Evolutionary conservation across 441 rosid genomes (phyloP).

Genomic region (Populus hybrid): DNA sequence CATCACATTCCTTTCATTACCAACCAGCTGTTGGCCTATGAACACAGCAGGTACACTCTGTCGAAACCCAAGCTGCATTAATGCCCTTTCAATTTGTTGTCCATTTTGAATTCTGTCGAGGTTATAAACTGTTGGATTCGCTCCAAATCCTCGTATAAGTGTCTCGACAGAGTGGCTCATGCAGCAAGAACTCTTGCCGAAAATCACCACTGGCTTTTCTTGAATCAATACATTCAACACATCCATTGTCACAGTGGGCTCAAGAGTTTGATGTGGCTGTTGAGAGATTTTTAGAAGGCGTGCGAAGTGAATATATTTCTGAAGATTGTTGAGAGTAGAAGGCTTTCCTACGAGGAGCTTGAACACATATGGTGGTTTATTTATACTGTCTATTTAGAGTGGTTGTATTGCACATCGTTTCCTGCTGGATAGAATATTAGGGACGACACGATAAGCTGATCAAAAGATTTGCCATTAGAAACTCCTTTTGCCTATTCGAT

Average conservation of each 20-base stretch:
- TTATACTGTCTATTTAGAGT: slow-evolving; percentile 19
- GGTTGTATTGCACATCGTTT: background rate
- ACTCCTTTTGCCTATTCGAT: slow-evolving; percentile 12
- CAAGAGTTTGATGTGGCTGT: background rate
- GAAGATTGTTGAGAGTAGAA: background rate
- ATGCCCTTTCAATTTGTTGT: slow-evolving; percentile 48
- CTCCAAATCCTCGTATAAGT: slow-evolving; percentile 57
- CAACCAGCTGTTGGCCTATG: slow-evolving; percentile 62
- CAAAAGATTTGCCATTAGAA: background rate
- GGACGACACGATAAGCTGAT: background rate
- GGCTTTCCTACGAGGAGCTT: slow-evolving; percentile 10
- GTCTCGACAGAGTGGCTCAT: slow-evolving; percentile 60
- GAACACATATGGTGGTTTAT: slow-evolving; percentile 8
- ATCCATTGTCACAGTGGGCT: slow-evolving; percentile 20
- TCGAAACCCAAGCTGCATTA: slow-evolving; percentile 50
- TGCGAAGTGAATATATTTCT: background rate
- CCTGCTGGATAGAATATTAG: background rate
- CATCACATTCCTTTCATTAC: slow-evolving; percentile 72
- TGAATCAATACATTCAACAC: slow-evolving; percentile 34
- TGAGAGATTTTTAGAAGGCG: background rate
- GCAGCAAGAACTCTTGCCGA: slow-evolving; percentile 67
- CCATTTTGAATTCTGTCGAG: slow-evolving; percentile 54
- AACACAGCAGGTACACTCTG: slow-evolving; percentile 71
- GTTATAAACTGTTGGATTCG: slow-evolving; percentile 52
- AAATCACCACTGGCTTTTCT: slow-evolving; percentile 59